Evolutionary conservation across 2,329 filamentous ascomycete genomes (phyloP).

Genomic region (Graphiopsis chlorocephala): DNA sequence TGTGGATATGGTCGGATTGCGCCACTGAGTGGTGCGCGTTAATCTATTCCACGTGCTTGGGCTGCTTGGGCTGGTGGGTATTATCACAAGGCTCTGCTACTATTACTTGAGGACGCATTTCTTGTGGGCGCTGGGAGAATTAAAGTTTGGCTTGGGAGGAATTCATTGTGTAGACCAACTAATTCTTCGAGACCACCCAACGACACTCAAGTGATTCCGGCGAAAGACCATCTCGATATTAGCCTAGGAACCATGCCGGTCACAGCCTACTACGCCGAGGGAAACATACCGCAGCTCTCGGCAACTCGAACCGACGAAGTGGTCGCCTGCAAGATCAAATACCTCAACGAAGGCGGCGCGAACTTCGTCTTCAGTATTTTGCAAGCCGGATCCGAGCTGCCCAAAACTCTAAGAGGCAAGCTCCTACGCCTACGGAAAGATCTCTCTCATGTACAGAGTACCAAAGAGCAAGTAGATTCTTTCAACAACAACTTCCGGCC

Average conservation of each 20-base stretch:
- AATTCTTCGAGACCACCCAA: not conserved
- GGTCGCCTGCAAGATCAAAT: constrained; percentile 25
- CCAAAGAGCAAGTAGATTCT: constrained; percentile 28
- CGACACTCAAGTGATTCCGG: not conserved
- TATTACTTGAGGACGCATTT: not conserved
- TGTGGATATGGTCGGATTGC: not conserved
- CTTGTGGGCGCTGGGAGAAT: not conserved
- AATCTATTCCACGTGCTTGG: not conserved
- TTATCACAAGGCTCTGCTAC: not conserved
- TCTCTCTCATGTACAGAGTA: constrained; percentile 29
- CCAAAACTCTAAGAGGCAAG: constrained; percentile 21
- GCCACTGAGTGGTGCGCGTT: not conserved
- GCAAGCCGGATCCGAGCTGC: not conserved
- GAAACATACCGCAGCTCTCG: not conserved
- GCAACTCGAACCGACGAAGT: not conserved
- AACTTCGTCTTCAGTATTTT: constrained; percentile 36
- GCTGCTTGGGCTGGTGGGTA: not conserved
- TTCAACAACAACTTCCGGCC: constrained; percentile 28
- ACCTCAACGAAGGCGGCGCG: constrained; percentile 38
- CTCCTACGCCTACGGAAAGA: constrained; percentile 35
- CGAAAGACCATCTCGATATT: not conserved
- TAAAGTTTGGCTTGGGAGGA: not conserved
- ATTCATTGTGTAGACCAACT: not conserved
- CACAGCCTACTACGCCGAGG: constrained; percentile 13
- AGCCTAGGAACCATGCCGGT: constrained; percentile 4